Percentiles rank a stretch among this genome's conserved stretches.
Evolutionary conservation across 305 asterid genomes (phyloP).

Genomic region (Fraxinus baroniana): DNA sequence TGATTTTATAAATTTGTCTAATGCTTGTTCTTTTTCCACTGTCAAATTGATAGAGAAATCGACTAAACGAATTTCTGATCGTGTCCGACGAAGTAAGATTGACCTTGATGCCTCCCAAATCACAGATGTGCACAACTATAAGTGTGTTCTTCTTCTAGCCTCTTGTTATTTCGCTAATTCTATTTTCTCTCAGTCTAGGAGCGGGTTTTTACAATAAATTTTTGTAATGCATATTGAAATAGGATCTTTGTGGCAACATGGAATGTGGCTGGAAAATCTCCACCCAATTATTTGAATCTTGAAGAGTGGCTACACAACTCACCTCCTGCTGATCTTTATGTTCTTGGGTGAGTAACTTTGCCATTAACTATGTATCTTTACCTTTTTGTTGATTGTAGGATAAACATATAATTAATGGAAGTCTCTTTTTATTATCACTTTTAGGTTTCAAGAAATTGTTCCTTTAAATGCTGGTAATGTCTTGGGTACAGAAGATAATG

Average conservation of each 20-base stretch:
- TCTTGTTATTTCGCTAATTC: background rate
- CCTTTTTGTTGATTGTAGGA: conserved; percentile 2
- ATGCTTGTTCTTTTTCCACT: conserved; percentile 16
- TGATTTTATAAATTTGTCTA: background rate
- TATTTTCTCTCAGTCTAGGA: background rate
- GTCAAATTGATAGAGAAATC: conserved; percentile 40
- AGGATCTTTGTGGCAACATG: conserved; percentile 87
- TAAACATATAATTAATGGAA: conserved; percentile 8
- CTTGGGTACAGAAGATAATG: conserved; percentile 88
- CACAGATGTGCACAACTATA: conserved; percentile 57
- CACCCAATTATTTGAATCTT: conserved; percentile 65
- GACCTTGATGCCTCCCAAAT: conserved; percentile 63
- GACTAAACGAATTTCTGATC: conserved; percentile 34
- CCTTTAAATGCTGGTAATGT: conserved; percentile 98
- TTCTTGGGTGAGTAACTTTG: conserved; percentile 66
- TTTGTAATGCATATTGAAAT: background rate
- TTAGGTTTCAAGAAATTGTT: conserved; percentile 97
- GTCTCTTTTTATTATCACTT: conserved; percentile 16
- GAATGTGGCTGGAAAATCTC: conserved; percentile 96
- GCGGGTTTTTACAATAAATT: background rate
- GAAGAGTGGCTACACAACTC: conserved; percentile 90
- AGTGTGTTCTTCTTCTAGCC: conserved; percentile 27
- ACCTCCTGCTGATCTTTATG: conserved; percentile 91
- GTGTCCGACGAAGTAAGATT: conserved; percentile 50
- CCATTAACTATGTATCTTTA: background rate